Evolutionary conservation across 371 early-diverging fungal genomes (phyloP), one percentile per base, ranked within the genome.

Genomic region (Mortierella sp.): DNA sequence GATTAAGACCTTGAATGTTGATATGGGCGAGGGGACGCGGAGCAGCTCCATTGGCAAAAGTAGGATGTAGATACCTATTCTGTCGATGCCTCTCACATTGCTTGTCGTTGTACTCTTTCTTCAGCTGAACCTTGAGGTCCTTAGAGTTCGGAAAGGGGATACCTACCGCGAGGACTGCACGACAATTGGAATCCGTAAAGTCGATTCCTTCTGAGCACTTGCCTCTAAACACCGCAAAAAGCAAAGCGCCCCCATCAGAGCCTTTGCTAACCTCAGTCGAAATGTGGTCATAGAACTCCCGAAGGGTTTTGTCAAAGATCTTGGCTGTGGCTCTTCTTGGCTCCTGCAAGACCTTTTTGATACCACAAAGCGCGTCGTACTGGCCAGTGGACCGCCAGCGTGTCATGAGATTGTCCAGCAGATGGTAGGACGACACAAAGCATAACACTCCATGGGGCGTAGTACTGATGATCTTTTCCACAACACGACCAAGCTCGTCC

Each of bases 121-220:
- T 93, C 17, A 90, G 67, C 42, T 72, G 76, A 17, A 94, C 85
- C 62, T 89, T 84, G 39, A 84, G 82, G 54, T 92, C 90, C 34
- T 82, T 80, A n/a, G 86, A 47, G 1, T 81, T 78, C 3, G 96
- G 96, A 63, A 80, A 99, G 0, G 99, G 99, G 59, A 99, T 94
- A n/a, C 99, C 96, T 17, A 95, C 80, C 0, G 92, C 84, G 30
- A 98, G 80, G 3, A 99, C 97, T 0, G 97, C 95, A 41, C 99
- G 87, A 42, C 94, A 94, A 43, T 89, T 86, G 39, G 86, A 79
- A 79, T 99, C 96, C 4, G 89, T 90, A 73, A 99, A 98, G 70
- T 99, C 97, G 50, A 97, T 91, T 9, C 99, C 99, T 79, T 99
- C 99, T 31, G 92, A 89, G 1, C 94, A 94, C 79, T 96, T 98